These are phyloP conservation scores for Globisporangium orthogonon DNA, from an alignment of 352 stramenopile species.

Conservation along the genomic window DNA sequence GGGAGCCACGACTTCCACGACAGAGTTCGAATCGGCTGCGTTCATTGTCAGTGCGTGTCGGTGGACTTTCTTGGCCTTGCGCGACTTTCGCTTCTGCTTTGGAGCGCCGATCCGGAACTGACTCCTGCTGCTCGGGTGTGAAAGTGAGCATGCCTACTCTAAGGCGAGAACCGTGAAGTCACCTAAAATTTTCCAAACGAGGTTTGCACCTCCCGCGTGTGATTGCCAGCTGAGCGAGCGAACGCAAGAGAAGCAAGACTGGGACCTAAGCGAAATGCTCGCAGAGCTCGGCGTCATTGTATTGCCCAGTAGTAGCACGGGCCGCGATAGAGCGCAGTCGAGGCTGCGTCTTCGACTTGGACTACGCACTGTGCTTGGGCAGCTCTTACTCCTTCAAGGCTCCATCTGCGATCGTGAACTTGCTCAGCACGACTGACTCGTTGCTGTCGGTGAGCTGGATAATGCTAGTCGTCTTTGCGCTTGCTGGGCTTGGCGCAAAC, in stretches of 20 bases:
- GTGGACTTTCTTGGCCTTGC: neutral
- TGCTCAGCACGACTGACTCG: neutral
- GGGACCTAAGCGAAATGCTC: too few species aligned
- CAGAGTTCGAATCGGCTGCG: slow-evolving; percentile 3
- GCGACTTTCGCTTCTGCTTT: too few species aligned
- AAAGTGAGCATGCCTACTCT: too few species aligned
- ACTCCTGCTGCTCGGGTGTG: too few species aligned
- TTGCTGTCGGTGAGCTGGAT: neutral
- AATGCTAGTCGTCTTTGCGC: neutral
- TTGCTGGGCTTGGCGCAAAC: too few species aligned
- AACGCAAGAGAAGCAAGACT: too few species aligned
- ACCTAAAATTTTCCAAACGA: neutral
- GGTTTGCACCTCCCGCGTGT: too few species aligned
- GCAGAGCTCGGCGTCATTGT: too few species aligned
- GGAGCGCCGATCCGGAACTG: too few species aligned
- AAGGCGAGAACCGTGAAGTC: neutral
- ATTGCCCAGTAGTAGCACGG: slow-evolving; percentile 7
- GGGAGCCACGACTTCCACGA: slow-evolving; percentile 2
- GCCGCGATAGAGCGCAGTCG: slow-evolving; percentile 5
- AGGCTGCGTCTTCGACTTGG: slow-evolving; percentile 2
- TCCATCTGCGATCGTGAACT: slow-evolving; percentile 3
- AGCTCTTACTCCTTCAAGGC: slow-evolving; percentile 5
- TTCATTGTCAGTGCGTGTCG: neutral
- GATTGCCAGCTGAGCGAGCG: too few species aligned
- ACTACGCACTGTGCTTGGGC: neutral